A percentile compares a stretch with the other conserved stretches of the same genome.
These are phyloP conservation scores for Clitocybe nebularis DNA, from an alignment of 1,284 basidiomycete genomes.

Conservation along the genomic window DNA sequence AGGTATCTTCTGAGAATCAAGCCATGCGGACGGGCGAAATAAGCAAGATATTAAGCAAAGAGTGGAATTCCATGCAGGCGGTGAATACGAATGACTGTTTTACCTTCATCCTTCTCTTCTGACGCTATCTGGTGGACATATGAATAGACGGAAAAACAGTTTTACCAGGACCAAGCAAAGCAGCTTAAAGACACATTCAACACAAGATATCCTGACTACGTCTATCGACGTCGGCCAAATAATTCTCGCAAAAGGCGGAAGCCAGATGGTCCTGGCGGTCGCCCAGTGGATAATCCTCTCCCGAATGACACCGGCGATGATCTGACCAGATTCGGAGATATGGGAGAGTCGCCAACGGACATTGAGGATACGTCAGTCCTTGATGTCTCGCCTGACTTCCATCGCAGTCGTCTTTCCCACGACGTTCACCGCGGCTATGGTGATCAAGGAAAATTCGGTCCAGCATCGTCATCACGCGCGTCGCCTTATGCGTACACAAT, in stretches of 20 bases:
- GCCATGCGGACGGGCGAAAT: conserved; percentile 84
- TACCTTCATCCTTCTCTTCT: conserved; percentile 14
- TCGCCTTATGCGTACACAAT: conserved; percentile 26
- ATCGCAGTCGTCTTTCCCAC: conserved; percentile 25
- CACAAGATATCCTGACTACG: conserved; percentile 81
- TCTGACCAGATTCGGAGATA: conserved; percentile 31
- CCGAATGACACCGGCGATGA: conserved; percentile 38
- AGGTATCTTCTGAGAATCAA: conserved; percentile 77
- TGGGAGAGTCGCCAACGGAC: conserved; percentile 34
- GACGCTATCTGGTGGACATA: no score
- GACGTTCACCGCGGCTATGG: conserved; percentile 22
- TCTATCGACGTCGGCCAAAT: conserved; percentile 78
- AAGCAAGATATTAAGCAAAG: conserved; percentile 75
- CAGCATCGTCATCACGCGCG: conserved; percentile 21
- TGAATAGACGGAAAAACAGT: conserved; percentile 76
- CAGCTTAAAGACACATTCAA: conserved; percentile 81
- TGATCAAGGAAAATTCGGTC: conserved; percentile 25
- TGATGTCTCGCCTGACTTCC: conserved; percentile 16
- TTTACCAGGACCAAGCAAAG: conserved; percentile 80
- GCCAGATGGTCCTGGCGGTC: conserved; percentile 37
- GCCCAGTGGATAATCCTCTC: conserved; percentile 24
- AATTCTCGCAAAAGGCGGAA: conserved; percentile 72
- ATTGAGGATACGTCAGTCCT: conserved; percentile 28
- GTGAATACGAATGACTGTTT: conserved; percentile 34
- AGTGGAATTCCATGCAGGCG: conserved; percentile 73